Evolutionary conservation across 345 rosid species (phyloP), one percentile per base, ranked within the genome.

Genomic region (Gossypium rotundifolium): DNA sequence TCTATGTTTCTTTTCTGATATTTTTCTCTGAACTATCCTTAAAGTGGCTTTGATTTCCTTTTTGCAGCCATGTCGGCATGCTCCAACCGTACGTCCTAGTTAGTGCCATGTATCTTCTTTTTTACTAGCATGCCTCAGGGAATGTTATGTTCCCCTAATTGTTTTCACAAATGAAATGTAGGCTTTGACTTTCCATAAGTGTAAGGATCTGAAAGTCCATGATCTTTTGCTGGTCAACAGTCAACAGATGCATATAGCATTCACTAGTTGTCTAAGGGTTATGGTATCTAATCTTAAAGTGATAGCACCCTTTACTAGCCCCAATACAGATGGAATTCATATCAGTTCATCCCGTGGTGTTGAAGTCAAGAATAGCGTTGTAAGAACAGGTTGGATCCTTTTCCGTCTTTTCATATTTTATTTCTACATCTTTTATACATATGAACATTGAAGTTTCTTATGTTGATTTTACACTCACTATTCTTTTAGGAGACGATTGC

Each of bases 301-400:
- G 77, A 78, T 80, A 51, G 94, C 97, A 53, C 98, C 98, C 2
- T 84, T 84, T 10, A 66, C 10, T 14, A 94, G 97, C 81, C 98
- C 98, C 18, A 94, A 94, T 51, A 91, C 98, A 0, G 98, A 94
- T 84, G 98, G 98, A 67, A 87, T 92, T 75, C 98, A 92, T 71
- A 81, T 94, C 25, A 92, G 95, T 76, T 79, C 83, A 71, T 91
- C 97, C 72, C 90, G 82, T 54, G 88, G 89, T 74, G 87, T 94
- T 65, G 73, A 75, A 63, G 76, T 92, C 44, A 85, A 79, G 75
- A 78, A 91, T 77, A 76, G 86, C 64, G 78, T 83, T 1, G 85
- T 94, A 48, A 71, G 83, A 78, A 94, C 98, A 82, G 95, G 98
- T 90, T 68, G 33, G 74, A 23, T 22, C n/a, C 8, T 13, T 79